These are phyloP conservation scores for Taphrina pruni DNA, from an alignment of 1,139 yeast genomes.

Conservation along the genomic window DNA sequence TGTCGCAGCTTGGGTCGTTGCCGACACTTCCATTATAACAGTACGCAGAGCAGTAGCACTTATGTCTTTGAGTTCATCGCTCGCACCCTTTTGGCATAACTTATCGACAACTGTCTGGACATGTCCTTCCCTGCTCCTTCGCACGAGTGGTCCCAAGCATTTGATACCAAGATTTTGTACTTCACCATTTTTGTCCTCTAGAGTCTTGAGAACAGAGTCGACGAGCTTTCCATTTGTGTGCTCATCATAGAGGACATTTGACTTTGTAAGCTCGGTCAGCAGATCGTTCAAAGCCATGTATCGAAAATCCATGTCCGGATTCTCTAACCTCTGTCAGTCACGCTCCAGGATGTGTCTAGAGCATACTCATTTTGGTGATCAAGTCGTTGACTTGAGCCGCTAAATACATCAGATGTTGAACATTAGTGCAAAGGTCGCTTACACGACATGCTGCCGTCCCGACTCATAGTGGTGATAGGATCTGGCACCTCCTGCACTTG, in stretches of 20 bases:
- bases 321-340: conserved; percentile 1
- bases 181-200: conserved; percentile 72
- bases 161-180: conserved; percentile 79
- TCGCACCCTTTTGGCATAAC: conserved; percentile 42
- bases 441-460: conserved; percentile 22
- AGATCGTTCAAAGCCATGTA: conserved; percentile 87
- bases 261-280: conserved; percentile 57
- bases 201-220: conserved; percentile 59
- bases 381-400: conserved; percentile 17
- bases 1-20: conserved; percentile 51
- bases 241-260: conserved; percentile 49
- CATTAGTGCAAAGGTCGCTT: neutral
- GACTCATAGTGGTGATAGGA: neutral
- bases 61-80: conserved; percentile 56
- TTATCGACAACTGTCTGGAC: conserved; percentile 46
- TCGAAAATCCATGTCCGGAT: conserved; percentile 76
- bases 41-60: conserved; percentile 74
- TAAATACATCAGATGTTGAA: neutral
- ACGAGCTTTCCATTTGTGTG: conserved; percentile 54
- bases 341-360: too few relatives aligned
- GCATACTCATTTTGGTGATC: conserved; percentile 21
- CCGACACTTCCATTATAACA: conserved; percentile 54
- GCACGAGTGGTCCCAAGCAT: conserved; percentile 56
- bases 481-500: too few relatives aligned
- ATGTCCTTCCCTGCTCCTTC: conserved; percentile 47